These are phyloP conservation scores for Exsudoporus floridanus DNA, from an alignment of 1,284 basidiomycete genomes.

Conservation along the genomic window DNA sequence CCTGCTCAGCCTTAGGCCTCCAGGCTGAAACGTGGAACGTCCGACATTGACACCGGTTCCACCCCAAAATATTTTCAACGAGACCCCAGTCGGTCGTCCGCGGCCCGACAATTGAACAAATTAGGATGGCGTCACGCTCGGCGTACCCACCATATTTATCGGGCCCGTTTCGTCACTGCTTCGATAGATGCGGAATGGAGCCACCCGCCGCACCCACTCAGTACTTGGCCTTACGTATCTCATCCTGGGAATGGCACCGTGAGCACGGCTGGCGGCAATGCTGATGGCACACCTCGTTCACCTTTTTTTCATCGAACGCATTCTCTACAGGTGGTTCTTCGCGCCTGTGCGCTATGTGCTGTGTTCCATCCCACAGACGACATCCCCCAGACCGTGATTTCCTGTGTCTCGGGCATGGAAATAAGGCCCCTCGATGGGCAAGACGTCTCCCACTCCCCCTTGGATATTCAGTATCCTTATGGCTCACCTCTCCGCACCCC, in stretches of 20 bases:
- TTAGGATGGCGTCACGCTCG: background rate
- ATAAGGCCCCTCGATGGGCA: too few species aligned
- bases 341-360: slow-evolving; percentile 1
- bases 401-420: too few species aligned
- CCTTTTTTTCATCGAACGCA: background rate
- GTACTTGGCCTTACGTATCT: too few species aligned
- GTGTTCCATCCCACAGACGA: too few species aligned
- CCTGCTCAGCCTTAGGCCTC: background rate
- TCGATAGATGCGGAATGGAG: background rate
- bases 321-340: background rate
- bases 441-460: background rate
- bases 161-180: background rate
- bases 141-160: too few species aligned
- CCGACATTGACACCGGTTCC: too few species aligned
- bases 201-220: background rate
- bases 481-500: too few species aligned
- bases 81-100: background rate
- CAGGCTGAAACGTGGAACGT: background rate
- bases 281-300: background rate
- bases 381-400: background rate
- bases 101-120: background rate
- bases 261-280: background rate
- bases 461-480: background rate
- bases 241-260: too few species aligned
- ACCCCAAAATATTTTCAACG: too few species aligned